Conservation (phyloP, 495 filamentous ascomycete genomes). For the Cercophora scortea region DNA sequence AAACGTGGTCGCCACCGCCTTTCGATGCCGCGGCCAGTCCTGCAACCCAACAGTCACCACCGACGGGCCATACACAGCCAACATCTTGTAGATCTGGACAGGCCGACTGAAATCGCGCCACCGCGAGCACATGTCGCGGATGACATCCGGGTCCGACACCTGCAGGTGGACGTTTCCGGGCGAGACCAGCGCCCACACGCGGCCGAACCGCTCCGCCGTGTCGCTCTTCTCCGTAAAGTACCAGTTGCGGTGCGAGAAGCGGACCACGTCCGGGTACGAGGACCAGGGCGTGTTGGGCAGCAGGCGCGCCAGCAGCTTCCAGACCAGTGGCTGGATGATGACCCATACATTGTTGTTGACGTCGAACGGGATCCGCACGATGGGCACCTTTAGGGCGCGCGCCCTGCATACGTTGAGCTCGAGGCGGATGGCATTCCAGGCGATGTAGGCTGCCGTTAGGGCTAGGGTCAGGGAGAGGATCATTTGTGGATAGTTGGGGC, state of each 20-base stretch:
- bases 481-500: no score
- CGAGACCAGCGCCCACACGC: constrained; percentile 26
- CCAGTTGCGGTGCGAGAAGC: constrained; percentile 14
- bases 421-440: constrained; percentile 4
- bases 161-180: constrained; percentile 31
- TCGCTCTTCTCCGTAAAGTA: constrained; percentile 5
- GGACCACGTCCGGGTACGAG: constrained; percentile 8
- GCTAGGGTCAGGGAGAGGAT: neutral
- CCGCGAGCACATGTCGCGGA: constrained; percentile 27
- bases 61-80: constrained; percentile 15
- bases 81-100: constrained; percentile 22
- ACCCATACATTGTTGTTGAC: constrained; percentile 10
- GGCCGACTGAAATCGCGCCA: constrained; percentile 40
- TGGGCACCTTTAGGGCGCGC: constrained; percentile 2
- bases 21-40: constrained; percentile 43
- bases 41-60: constrained; percentile 16
- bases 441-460: constrained; percentile 1
- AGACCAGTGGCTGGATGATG: constrained; percentile 8
- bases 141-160: constrained; percentile 31
- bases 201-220: constrained; percentile 3
- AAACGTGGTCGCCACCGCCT: constrained; percentile 33
- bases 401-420: constrained; percentile 10
- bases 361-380: constrained; percentile 12
- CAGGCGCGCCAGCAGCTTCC: constrained; percentile 7
- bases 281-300: constrained; percentile 3